Evolutionary conservation across 2,329 filamentous ascomycete genomes (phyloP).

Genomic region (Colletotrichum chlorophyti): DNA sequence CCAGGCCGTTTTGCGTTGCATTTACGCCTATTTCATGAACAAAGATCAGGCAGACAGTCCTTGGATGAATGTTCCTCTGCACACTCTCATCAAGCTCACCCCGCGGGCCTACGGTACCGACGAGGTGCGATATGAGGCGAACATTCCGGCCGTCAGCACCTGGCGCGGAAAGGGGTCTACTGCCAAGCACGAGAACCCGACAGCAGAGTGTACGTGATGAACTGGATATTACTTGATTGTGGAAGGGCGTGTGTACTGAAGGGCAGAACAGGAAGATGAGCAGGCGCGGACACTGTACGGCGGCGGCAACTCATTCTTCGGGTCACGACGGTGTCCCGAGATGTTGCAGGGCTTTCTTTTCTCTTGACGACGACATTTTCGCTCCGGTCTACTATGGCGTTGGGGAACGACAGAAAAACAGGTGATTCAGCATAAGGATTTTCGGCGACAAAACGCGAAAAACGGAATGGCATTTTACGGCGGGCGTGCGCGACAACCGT

Average conservation of each 20-base stretch:
- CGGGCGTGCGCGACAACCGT: neutral
- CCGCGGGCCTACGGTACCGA: slow-evolving; percentile 93
- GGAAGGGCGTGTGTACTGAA: slow-evolving; percentile 6
- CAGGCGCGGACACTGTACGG: neutral
- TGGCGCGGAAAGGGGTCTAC: slow-evolving; percentile 94
- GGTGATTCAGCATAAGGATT: neutral
- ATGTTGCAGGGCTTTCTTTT: slow-evolving; percentile 13
- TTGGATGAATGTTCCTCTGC: slow-evolving; percentile 98
- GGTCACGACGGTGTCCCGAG: no score
- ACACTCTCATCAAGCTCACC: slow-evolving; percentile 95
- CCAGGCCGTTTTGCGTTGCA: slow-evolving; percentile 94
- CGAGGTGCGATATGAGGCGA: slow-evolving; percentile 84
- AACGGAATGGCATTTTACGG: slow-evolving; percentile 2
- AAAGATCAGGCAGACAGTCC: slow-evolving; percentile 90
- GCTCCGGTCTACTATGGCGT: slow-evolving; percentile 9
- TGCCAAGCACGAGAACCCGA: slow-evolving; percentile 81
- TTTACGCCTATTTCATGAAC: slow-evolving; percentile 99
- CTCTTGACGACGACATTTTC: slow-evolving; percentile 20
- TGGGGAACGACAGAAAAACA: slow-evolving; percentile 17
- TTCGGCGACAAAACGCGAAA: slow-evolving; percentile 10
- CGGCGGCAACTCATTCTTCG: no score
- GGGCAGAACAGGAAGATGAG: neutral
- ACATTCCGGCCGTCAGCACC: slow-evolving; percentile 95
- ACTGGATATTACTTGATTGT: neutral
- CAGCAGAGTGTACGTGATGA: slow-evolving; percentile 37